Percentiles rank a stretch among this genome's conserved stretches.
Evolutionary conservation across 2,329 filamentous ascomycete genomes (phyloP).

Genomic region (Colletotrichum tanaceti): DNA sequence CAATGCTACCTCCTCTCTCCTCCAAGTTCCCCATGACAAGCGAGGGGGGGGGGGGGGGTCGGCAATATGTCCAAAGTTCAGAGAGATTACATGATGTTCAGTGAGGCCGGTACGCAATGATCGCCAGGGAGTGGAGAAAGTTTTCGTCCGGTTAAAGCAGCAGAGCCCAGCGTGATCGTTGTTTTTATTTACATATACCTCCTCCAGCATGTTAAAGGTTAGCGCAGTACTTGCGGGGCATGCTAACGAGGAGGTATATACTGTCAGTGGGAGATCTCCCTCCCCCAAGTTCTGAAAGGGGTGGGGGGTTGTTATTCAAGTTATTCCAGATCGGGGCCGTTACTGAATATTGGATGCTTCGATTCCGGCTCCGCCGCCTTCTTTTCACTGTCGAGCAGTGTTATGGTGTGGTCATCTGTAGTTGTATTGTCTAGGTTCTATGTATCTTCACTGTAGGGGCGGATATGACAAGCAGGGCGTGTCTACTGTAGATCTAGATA

Average conservation of each 20-base stretch:
- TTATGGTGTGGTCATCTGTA: no score
- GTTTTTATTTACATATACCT: neutral
- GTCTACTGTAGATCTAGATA: neutral
- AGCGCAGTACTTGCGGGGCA: no score
- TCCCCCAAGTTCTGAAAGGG: no score
- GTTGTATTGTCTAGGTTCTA: no score
- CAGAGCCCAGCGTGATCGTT: constrained; percentile 19
- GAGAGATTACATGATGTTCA: constrained; percentile 31
- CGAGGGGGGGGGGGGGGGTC: constrained; percentile 1
- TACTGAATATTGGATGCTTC: neutral
- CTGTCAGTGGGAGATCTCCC: constrained; percentile 22
- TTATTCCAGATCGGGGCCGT: neutral
- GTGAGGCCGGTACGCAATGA: constrained; percentile 35
- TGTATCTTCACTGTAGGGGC: no score
- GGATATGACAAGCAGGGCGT: no score
- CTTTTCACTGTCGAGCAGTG: neutral
- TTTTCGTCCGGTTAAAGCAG: constrained; percentile 21
- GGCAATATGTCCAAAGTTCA: constrained; percentile 30
- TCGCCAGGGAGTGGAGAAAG: constrained; percentile 22
- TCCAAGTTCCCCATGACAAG: constrained; percentile 14
- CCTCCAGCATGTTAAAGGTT: no score
- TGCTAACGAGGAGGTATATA: no score
- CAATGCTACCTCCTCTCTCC: neutral
- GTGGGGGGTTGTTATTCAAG: neutral
- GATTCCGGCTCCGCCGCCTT: neutral